Percentiles rank a stretch among this genome's conserved stretches.
phyloP scores from a whole-genome alignment of 768 basidiomycete genomes.

The Psilocybe cyanescens region DNA sequence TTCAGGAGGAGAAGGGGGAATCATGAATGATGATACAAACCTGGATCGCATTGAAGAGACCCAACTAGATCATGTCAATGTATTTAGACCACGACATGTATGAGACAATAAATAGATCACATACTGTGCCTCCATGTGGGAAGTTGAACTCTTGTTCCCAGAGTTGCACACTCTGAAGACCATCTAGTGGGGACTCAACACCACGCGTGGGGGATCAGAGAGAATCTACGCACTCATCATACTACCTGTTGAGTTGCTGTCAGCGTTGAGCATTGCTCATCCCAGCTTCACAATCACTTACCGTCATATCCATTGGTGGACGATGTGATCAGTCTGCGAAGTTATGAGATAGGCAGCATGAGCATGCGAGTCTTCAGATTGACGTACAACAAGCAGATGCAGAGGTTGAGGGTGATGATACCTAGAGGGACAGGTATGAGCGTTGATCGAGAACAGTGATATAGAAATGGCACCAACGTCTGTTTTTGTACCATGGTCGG shows the following conservation, averaged over 20 bases:
- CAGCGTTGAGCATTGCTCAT: not conserved
- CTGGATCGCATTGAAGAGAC: slow-evolving; percentile 67
- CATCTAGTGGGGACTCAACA: slow-evolving; percentile 32
- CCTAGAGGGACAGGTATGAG: slow-evolving; percentile 30
- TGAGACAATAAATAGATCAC: not conserved
- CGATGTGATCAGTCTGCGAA: slow-evolving; percentile 56
- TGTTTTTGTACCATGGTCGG: slow-evolving; percentile 64
- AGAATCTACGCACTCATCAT: slow-evolving; percentile 51
- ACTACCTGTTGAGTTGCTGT: slow-evolving; percentile 38
- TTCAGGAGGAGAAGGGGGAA: too few species aligned
- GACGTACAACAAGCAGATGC: slow-evolving; percentile 59
- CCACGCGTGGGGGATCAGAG: not conserved
- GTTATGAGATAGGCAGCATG: slow-evolving; percentile 19
- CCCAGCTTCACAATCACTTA: slow-evolving; percentile 31
- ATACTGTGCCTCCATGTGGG: slow-evolving; percentile 47
- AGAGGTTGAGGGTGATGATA: slow-evolving; percentile 53
- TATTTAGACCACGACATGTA: not conserved
- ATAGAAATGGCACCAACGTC: slow-evolving; percentile 32
- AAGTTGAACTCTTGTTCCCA: slow-evolving; percentile 59
- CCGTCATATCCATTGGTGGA: slow-evolving; percentile 65
- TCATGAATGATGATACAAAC: slow-evolving; percentile 27
- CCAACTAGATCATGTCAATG: slow-evolving; percentile 32
- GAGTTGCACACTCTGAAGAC: slow-evolving; percentile 54
- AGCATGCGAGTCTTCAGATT: not conserved
- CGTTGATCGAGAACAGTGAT: not conserved